These are phyloP conservation scores for Gossypium rotundifolium DNA, from an alignment of 345 rosid genomes.

Conservation along the genomic window DNA sequence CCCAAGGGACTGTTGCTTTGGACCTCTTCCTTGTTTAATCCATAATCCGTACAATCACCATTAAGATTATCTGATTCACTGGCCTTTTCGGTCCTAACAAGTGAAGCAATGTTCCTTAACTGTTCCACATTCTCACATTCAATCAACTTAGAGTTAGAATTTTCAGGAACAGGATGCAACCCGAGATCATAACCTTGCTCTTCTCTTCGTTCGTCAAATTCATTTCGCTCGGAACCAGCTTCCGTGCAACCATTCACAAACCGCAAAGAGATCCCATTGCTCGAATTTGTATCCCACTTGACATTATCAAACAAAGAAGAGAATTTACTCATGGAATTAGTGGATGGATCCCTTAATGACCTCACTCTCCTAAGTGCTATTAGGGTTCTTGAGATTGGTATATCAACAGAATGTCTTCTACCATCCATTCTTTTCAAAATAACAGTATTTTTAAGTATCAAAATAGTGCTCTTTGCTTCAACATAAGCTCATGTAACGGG, in stretches of 20 bases:
- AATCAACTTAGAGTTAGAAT: conserved; percentile 22
- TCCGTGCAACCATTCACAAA: conserved; percentile 27
- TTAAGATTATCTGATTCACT: conserved; percentile 20
- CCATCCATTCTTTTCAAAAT: conserved; percentile 46
- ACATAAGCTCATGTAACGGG: conserved; percentile 15
- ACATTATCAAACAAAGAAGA: conserved; percentile 71
- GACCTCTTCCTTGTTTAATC: conserved; percentile 22
- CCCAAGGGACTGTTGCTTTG: conserved; percentile 16
- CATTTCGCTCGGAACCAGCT: conserved; percentile 27
- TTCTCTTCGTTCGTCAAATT: conserved; percentile 23
- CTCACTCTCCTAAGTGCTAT: conserved; percentile 82
- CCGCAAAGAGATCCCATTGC: conserved; percentile 61
- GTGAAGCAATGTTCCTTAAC: conserved; percentile 15
- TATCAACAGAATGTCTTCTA: conserved; percentile 81
- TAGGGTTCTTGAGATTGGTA: conserved; percentile 88
- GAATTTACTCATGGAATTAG: conserved; percentile 90
- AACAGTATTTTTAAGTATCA: background rate
- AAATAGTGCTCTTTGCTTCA: background rate
- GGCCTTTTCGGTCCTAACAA: conserved; percentile 3
- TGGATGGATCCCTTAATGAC: conserved; percentile 91
- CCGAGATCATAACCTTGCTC: conserved; percentile 27
- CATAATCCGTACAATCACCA: conserved; percentile 16
- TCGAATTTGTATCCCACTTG: conserved; percentile 81
- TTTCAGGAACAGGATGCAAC: conserved; percentile 18
- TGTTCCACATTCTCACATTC: conserved; percentile 16